phyloP scores from a whole-genome alignment of 306 rosid genomes.

The Biancaea sappan region DNA sequence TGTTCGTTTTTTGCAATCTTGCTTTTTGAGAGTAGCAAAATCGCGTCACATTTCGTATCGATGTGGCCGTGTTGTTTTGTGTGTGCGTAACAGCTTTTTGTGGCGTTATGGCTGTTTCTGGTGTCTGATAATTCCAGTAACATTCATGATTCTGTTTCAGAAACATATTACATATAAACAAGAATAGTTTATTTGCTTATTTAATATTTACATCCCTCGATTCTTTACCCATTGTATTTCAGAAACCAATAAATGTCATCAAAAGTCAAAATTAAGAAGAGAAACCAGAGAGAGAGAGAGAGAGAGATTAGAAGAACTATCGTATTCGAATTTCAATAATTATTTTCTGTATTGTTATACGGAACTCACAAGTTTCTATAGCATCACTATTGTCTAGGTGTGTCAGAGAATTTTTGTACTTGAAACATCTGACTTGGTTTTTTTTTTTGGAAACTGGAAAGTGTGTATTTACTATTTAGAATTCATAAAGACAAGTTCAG shows the following conservation, averaged over 20 bases:
- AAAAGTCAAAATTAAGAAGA: background rate
- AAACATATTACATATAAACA: constrained; percentile 4
- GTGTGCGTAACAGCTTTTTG: constrained; percentile 34
- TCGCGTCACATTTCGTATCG: constrained; percentile 29
- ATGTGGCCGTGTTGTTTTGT: constrained; percentile 36
- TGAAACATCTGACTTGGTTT: background rate
- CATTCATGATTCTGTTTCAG: constrained; percentile 31
- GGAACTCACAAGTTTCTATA: constrained; percentile 2
- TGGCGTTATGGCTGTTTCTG: constrained; percentile 4
- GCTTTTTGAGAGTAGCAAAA: constrained; percentile 17
- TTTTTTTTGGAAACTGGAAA: no score
- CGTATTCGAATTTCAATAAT: background rate
- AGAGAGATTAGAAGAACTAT: constrained; percentile 37
- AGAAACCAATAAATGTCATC: background rate
- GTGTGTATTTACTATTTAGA: background rate
- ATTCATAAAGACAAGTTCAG: background rate
- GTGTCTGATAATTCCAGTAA: constrained; percentile 4
- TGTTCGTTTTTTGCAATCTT: background rate
- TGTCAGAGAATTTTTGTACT: constrained; percentile 8
- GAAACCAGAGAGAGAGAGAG: background rate
- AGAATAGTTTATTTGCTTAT: constrained; percentile 8
- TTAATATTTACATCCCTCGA: background rate
- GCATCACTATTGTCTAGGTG: background rate
- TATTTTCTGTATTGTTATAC: background rate
- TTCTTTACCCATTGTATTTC: background rate